Evolutionary conservation across 257 asterid species (phyloP).

Genomic region (Plantago elongata): DNA sequence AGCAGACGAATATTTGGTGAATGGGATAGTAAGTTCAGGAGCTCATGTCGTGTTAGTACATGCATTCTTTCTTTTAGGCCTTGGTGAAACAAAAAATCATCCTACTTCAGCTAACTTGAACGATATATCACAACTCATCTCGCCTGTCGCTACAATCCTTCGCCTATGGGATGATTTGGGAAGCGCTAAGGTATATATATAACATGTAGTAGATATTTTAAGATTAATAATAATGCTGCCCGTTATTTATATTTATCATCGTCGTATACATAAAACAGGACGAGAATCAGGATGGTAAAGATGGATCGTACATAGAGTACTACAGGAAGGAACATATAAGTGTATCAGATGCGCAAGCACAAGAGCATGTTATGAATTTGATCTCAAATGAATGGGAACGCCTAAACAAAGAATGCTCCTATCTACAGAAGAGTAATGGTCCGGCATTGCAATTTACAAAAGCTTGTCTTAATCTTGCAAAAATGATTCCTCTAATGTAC

Average conservation of each 20-base stretch:
- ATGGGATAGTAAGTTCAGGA: constrained; percentile 36
- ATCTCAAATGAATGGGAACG: constrained; percentile 5
- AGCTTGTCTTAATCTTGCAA: constrained; percentile 13
- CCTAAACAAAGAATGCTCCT: constrained; percentile 10
- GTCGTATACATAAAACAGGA: constrained; percentile 1
- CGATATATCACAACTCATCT: constrained; percentile 17
- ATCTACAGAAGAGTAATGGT: not conserved
- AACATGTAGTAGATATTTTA: no score
- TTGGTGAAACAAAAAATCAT: not conserved
- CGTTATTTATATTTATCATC: no score
- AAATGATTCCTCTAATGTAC: constrained; percentile 20
- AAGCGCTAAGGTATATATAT: constrained; percentile 27
- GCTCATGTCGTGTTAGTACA: constrained; percentile 23
- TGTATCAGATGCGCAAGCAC: not conserved
- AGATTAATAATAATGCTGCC: no score
- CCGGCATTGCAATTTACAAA: not conserved
- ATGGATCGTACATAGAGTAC: constrained; percentile 18
- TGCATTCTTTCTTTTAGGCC: constrained; percentile 30
- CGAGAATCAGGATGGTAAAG: constrained; percentile 18
- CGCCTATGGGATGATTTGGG: constrained; percentile 45
- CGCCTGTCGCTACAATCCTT: constrained; percentile 31
- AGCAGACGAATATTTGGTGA: constrained; percentile 27
- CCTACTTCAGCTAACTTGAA: constrained; percentile 3
- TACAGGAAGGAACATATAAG: constrained; percentile 12
- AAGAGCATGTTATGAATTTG: constrained; percentile 1